Evolutionary conservation across 2,329 filamentous ascomycete species (phyloP), one percentile per base, ranked within the genome.

Genomic region (Clonostachys rhizophaga): DNA sequence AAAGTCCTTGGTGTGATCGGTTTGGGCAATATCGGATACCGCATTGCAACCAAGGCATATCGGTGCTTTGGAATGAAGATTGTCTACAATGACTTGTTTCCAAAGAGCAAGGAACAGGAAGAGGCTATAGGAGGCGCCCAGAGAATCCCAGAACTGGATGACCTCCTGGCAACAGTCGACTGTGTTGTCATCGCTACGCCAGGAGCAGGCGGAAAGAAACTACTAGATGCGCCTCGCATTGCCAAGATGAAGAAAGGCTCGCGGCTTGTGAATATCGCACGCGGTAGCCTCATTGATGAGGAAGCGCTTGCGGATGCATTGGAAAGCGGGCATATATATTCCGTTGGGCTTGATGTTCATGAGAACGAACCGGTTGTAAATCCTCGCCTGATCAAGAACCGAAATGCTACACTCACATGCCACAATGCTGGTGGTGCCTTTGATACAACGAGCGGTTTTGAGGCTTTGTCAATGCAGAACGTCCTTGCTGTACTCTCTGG

Each of bases 1-100:
- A 72, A 75, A 42, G 67, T 64, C 0, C 67, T 86, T 0, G 82
- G 81, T 1, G 71, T 86, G n/a, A 71, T 86, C 8, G 82, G 82
- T 0, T 65, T 85, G 2, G 82, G 82, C 1, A 75, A 78, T 37
- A 79, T 79, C 43, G 75, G 76, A 0, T 70, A 67, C 36, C 62
- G 56, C 2, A 74, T 84, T 18, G 81, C 81, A 0, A 61, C 74
- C 40, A 85, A 85, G 55, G 78, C 75, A 0, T 61, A 66, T 24
- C 54, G 61, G 0, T 75, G 73, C 1, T 76, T 84, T 40, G 75
- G 74, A 6, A 83, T 86, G 80, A 66, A 69, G 18, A 74, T 86
- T 43, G 54, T 67, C 17, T 83, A 82, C 47, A 66, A 74, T 45
- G 78, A 83, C 52, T 62, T 78, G 1, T 53, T 66, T 4, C 58